Conservation (phyloP, 2,329 filamentous ascomycete genomes). For the Dichotomopilus funicola region DNA sequence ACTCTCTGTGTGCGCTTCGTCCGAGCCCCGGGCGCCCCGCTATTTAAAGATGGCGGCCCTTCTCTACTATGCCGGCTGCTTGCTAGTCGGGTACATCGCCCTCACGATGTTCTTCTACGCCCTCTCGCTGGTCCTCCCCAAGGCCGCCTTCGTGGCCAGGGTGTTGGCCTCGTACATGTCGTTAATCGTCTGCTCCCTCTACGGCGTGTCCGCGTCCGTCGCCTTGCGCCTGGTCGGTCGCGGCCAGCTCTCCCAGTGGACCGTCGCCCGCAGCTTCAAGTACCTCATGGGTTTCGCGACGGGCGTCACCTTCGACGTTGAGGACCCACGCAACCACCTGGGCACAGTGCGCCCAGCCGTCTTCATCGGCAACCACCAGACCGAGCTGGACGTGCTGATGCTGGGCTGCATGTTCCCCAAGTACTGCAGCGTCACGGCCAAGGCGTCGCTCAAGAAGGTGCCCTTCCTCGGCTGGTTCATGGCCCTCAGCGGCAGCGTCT, state of each 20-base stretch:
- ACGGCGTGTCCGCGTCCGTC: conserved; percentile 70
- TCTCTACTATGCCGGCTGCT: conserved; percentile 37
- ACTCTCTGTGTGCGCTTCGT: neutral
- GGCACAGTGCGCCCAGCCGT: conserved; percentile 69
- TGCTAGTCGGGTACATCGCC: conserved; percentile 45
- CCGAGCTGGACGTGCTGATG: conserved; percentile 89
- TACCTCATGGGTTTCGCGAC: conserved; percentile 67
- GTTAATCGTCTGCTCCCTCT: conserved; percentile 55
- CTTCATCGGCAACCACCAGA: conserved; percentile 93
- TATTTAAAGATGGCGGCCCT: conserved; percentile 31
- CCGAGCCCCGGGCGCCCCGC: neutral
- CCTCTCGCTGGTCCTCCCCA: conserved; percentile 51
- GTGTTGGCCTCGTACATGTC: conserved; percentile 59
- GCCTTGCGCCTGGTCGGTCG: conserved; percentile 64
- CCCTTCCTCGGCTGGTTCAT: conserved; percentile 96
- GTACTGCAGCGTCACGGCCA: conserved; percentile 89
- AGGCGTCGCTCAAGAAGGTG: conserved; percentile 69
- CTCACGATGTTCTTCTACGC: conserved; percentile 54
- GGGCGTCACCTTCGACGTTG: conserved; percentile 70
- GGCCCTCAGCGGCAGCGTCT: conserved; percentile 78
- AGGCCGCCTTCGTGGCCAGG: conserved; percentile 63
- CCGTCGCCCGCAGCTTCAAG: conserved; percentile 71
- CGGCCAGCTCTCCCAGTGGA: conserved; percentile 78
- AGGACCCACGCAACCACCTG: conserved; percentile 59
- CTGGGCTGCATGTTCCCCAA: conserved; percentile 82